Base-by-base conservation (phyloP, 192 early-diverging fungal species). In the Gaertneriomyces sp. region DNA sequence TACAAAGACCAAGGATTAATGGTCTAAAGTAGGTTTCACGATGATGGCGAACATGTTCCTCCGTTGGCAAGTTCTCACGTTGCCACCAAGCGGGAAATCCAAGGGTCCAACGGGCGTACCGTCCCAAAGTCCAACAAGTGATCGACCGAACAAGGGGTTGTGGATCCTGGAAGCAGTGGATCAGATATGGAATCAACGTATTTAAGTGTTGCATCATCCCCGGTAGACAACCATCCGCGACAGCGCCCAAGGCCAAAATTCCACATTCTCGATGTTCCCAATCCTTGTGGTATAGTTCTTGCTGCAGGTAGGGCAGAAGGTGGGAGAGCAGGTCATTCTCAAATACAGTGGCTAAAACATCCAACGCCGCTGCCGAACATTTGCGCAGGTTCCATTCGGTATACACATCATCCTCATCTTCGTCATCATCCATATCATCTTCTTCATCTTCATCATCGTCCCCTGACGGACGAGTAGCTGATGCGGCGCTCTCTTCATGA, bases 351-450 rank as follows among this genome's bases (percentile, higher is more conserved):
- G 95, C 89, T 58, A 99, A 70, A 6, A 98, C 90, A 69, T 99
- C 98, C 46, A 99, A 74, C 50, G 95, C 93, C 7, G 95, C 94
- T 2, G 98, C 96, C 7, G 91, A 88, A 82, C 98, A 99, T 78
- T 99, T 99, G 72, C 98, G 88, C 45, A 99, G 74, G 72, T 94
- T 99, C 98, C 98, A 99, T 70, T 95, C 91, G 66, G 83, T 85
- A 16, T 94, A 92, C 39, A 89, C 87, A 61, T 93, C 92, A n/a
- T 91, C 86, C 47, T 90, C 89, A 55, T 88, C 88, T 49, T 94
- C 88, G 39, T 94, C 88, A 20, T 93, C 89, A 56, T 90, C 83
- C 14, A 90, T 88, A 40, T 92, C 91, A 44, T 93, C 90, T 14
- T 90, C 89, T 6, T 90, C 91, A 39, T 79, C 79, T 0, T 74